Base-by-base conservation (phyloP, 306 rosid genomes). In the Gillenia trifoliata region DNA sequence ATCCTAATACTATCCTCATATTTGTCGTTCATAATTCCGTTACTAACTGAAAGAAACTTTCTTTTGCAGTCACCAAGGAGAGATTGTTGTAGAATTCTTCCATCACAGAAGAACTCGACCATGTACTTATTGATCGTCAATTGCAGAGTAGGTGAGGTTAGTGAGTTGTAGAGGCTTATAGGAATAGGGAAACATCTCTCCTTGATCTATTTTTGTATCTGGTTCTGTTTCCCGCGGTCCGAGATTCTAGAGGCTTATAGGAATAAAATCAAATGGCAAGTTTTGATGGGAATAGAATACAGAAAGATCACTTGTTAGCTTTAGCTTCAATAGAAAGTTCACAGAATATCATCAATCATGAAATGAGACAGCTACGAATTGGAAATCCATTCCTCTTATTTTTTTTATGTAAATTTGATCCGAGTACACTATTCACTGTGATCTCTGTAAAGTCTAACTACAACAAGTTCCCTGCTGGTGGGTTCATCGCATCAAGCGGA, bases 21-120 rank as follows among this genome's bases (percentile, higher is more conserved):
- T 25, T 4, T 57, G 23, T 57, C 6, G 63, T 25, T 57, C 16
- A 61, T 30, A 3, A 17, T 62, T 62, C 40, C 36, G 29, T 59
- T 64, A 56, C 60, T 57, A 72, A 73, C 61, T 50, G 60, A 75
- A 81, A 34, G 33, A 73, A 47, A 73, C 68, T 41, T 73, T 78
- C 43, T 47, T 80, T 41, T 85, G 89, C 88, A 94, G 99, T 87
- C 98, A 55, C 98, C 97, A 20, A 94, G 97, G 78, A 92, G 92
- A 66, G 97, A 94, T 83, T 90, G 96, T 22, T 92, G 99, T 74
- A 90, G 95, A 85, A 38, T 92, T 76, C 68, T 90, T 34, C 86
- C 96, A 29, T 65, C 95, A 40, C 80, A 56, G 6, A 86, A 76
- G 77, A 57, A 73, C 28, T 25, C 92, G 25, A 81, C 86, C 19